Conservation (phyloP, 1,139 yeast genomes). For the Nakaseomyces uthaithaninus region DNA sequence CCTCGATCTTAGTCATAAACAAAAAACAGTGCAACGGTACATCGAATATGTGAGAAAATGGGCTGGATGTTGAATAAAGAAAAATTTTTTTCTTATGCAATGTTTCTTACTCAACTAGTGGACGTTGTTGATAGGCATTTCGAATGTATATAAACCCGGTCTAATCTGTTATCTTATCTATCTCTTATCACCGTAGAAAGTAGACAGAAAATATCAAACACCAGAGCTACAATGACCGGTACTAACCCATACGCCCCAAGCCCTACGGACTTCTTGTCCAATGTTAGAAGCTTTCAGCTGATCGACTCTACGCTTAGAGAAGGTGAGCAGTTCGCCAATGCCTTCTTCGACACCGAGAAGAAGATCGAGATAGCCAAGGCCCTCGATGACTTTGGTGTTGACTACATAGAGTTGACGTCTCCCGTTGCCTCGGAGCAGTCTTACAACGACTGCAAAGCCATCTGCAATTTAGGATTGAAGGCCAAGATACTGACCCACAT, state of each 20-base stretch:
- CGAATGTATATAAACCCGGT: too few species aligned
- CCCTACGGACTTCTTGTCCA: conserved; percentile 85
- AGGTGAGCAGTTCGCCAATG: conserved; percentile 98
- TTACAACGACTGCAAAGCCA: conserved; percentile 90
- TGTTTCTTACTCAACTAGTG: too few species aligned
- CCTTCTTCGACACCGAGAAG: conserved; percentile 89
- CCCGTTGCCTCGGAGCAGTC: conserved; percentile 97
- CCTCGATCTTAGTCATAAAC: too few species aligned
- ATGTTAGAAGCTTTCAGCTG: conserved; percentile 80
- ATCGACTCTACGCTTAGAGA: conserved; percentile 95
- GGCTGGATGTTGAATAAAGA: too few species aligned
- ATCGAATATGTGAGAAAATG: too few species aligned
- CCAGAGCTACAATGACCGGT: too few species aligned
- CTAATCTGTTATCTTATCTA: too few species aligned
- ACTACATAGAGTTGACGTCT: conserved; percentile 92
- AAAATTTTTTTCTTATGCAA: too few species aligned
- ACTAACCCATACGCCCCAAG: conserved; percentile 79
- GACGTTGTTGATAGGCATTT: too few species aligned
- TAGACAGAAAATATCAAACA: too few species aligned
- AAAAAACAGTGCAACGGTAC: too few species aligned
- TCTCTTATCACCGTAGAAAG: too few species aligned
- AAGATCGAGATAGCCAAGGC: conserved; percentile 98
- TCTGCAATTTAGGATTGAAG: conserved; percentile 91
- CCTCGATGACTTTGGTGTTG: conserved; percentile 94
- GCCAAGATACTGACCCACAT: conserved; percentile 89